These are phyloP conservation scores for Fusarium sublunatum DNA, from an alignment of 2,329 filamentous ascomycete genomes.

Conservation along the genomic window DNA sequence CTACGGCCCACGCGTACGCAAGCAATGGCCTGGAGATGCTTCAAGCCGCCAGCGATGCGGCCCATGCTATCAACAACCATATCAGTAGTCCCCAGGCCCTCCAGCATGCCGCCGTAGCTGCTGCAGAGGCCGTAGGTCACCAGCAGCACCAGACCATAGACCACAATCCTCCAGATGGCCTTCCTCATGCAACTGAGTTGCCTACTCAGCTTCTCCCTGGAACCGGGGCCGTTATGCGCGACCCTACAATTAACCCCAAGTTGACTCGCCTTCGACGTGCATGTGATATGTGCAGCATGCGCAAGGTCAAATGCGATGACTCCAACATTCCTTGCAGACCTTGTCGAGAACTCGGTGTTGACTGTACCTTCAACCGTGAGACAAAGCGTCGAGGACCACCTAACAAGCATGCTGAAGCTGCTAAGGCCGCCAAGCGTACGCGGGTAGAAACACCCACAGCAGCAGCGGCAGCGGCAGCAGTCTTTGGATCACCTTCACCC, in stretches of 20 bases:
- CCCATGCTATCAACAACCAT: slow-evolving; percentile 49
- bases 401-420: slow-evolving; percentile 68
- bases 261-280: slow-evolving; percentile 67
- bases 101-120: slow-evolving; percentile 53
- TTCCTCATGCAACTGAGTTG: slow-evolving; percentile 39
- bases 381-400: slow-evolving; percentile 70
- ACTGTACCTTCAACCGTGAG: slow-evolving; percentile 67
- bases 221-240: slow-evolving; percentile 48
- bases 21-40: slow-evolving; percentile 60
- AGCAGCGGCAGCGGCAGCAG: slow-evolving; percentile 23
- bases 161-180: slow-evolving; percentile 24
- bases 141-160: slow-evolving; percentile 40
- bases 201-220: slow-evolving; percentile 41
- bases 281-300: slow-evolving; percentile 71
- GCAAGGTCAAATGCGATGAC: slow-evolving; percentile 72
- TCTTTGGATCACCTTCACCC: slow-evolving; percentile 53
- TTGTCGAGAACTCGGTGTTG: slow-evolving; percentile 66
- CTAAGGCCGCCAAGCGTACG: slow-evolving; percentile 63
- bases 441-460: slow-evolving; percentile 52
- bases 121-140: slow-evolving; percentile 47
- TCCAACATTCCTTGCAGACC: slow-evolving; percentile 66
- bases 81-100: slow-evolving; percentile 54
- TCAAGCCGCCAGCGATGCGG: slow-evolving; percentile 59
- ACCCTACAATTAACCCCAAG: slow-evolving; percentile 61
- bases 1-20: slow-evolving; percentile 57